phyloP scores from a whole-genome alignment of 2,329 filamentous ascomycete genomes.

The Sporothrix phasma region DNA sequence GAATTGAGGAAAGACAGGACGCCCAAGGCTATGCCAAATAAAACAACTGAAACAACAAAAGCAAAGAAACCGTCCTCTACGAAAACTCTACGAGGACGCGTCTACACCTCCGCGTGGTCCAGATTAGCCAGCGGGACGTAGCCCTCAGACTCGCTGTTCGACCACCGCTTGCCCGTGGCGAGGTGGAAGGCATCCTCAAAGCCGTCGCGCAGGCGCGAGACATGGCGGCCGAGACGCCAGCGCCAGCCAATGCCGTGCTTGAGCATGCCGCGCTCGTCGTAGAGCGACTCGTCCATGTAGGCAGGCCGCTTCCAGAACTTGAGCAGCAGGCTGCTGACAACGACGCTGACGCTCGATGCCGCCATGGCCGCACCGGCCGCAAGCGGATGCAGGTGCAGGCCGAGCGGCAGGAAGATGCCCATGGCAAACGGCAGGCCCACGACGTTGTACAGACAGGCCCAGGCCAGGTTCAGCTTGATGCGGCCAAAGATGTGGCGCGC shows the following conservation, averaged over 20 bases:
- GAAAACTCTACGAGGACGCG: too few relatives aligned
- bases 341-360: constrained; percentile 78
- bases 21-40: constrained; percentile 1
- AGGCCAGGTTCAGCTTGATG: constrained; percentile 87
- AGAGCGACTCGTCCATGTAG: constrained; percentile 70
- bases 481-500: constrained; percentile 77
- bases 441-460: constrained; percentile 89
- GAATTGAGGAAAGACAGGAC: background rate
- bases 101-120: constrained; percentile 26
- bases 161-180: constrained; percentile 27
- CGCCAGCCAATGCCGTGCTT: constrained; percentile 31
- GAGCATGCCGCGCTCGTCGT: constrained; percentile 45
- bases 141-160: constrained; percentile 36
- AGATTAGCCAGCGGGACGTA: constrained; percentile 51
- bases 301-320: constrained; percentile 75
- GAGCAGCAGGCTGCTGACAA: constrained; percentile 70
- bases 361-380: constrained; percentile 94
- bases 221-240: constrained; percentile 28
- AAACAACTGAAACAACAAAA: background rate
- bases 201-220: constrained; percentile 34
- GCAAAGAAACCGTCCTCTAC: too few relatives aligned
- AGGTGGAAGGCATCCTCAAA: constrained; percentile 23
- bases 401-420: constrained; percentile 88
- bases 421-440: constrained; percentile 91
- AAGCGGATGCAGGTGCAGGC: constrained; percentile 82